A percentile compares a stretch with the other conserved stretches of the same genome.
Conservation (phyloP, 2,329 filamentous ascomycete species). For the Aspergillus udagawae region DNA sequence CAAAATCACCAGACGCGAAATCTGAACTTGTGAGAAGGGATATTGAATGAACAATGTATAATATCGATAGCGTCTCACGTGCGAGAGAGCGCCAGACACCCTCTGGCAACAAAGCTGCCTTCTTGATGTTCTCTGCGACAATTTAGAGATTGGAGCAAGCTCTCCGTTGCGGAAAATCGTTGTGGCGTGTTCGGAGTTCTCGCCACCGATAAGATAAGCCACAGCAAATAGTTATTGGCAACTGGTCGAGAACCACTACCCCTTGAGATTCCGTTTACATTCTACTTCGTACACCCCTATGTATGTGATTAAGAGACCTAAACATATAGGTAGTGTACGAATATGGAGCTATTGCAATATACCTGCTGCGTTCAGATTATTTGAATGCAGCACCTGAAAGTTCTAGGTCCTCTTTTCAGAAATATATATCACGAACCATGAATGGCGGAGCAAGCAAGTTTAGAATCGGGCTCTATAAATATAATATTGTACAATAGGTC, state of each 20-base stretch:
- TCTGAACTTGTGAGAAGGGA: not conserved
- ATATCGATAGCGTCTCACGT: not conserved
- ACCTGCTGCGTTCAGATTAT: not conserved
- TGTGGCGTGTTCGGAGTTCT: constrained; percentile 22
- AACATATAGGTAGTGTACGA: too few relatives aligned
- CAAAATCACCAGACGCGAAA: constrained; percentile 1
- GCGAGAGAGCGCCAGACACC: constrained; percentile 21
- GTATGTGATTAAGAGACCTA: too few relatives aligned
- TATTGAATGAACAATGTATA: not conserved
- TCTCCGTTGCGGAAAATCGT: constrained; percentile 34
- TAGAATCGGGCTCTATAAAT: not conserved
- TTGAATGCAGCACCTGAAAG: not conserved
- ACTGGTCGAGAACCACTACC: not conserved
- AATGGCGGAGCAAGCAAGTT: not conserved
- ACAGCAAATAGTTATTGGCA: not conserved
- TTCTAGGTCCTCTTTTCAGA: not conserved
- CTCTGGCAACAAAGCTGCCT: constrained; percentile 10
- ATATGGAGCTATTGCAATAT: not conserved
- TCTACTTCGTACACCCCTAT: too few relatives aligned
- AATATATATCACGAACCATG: not conserved
- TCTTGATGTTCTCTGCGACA: constrained; percentile 2
- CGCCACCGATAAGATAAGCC: constrained; percentile 34
- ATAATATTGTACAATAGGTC: not conserved
- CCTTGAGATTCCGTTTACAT: not conserved
- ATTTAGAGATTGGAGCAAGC: constrained; percentile 12